A percentile compares a stretch with the other conserved stretches of the same genome.
These are phyloP conservation scores for Sungouiozyma intestinalis DNA, from an alignment of 805 yeast species.

Conservation along the genomic window DNA sequence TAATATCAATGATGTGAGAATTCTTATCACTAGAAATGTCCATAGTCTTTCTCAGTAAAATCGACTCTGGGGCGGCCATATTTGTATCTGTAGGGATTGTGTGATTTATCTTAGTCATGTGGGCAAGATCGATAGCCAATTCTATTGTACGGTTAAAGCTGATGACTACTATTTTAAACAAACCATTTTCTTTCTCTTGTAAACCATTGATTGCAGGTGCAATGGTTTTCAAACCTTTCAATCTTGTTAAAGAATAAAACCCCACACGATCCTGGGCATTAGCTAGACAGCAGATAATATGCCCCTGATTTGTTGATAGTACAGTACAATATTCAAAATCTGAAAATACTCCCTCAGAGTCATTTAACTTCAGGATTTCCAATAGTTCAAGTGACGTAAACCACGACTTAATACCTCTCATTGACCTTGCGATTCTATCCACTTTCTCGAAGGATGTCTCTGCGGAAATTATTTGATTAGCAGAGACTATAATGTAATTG, in stretches of 20 bases:
- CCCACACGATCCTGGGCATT: conserved; percentile 7
- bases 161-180: neutral
- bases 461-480: conserved; percentile 25
- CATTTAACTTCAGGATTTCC: conserved; percentile 8
- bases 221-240: conserved; percentile 20
- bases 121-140: conserved; percentile 1
- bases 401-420: conserved; percentile 13
- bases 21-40: neutral
- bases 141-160: conserved; percentile 1
- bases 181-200: neutral
- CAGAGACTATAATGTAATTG: conserved; percentile 13
- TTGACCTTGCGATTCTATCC: conserved; percentile 2
- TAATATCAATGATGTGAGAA: neutral
- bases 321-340: conserved; percentile 14
- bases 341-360: conserved; percentile 3
- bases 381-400: conserved; percentile 15
- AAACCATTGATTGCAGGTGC: conserved; percentile 5
- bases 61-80: neutral
- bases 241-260: conserved; percentile 19
- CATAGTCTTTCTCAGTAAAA: conserved; percentile 1
- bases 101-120: neutral
- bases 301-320: conserved; percentile 16
- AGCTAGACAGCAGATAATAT: conserved; percentile 13
- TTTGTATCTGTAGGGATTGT: neutral
- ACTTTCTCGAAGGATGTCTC: conserved; percentile 12